These are phyloP conservation scores for Kingdonia uniflora DNA, from an alignment of 164 flowering plant genomes.

Conservation along the genomic window DNA sequence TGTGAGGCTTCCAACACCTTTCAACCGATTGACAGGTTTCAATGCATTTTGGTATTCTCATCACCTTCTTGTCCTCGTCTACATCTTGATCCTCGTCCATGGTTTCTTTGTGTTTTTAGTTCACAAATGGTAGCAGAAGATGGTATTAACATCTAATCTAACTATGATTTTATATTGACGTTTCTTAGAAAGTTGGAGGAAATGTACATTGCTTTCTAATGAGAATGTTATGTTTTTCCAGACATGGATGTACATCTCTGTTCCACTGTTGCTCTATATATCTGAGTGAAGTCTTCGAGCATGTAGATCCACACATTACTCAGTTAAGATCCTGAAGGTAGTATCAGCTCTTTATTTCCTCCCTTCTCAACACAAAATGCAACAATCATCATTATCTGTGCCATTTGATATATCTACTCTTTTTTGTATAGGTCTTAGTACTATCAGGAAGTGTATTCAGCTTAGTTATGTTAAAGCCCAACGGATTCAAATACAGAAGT, in stretches of 20 bases:
- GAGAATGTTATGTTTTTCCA: slow-evolving; percentile 9
- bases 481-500: slow-evolving; percentile 77
- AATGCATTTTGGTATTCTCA: slow-evolving; percentile 99
- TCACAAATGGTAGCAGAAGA: slow-evolving; percentile 70
- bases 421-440: slow-evolving; percentile 50
- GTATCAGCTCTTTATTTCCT: background rate
- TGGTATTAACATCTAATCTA: slow-evolving; percentile 44
- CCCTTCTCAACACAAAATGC: background rate
- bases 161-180: too few species aligned
- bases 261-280: slow-evolving; percentile 66
- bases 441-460: slow-evolving; percentile 87
- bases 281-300: slow-evolving; percentile 64
- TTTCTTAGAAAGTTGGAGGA: too few species aligned
- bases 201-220: too few species aligned
- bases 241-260: slow-evolving; percentile 96
- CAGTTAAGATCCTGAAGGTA: slow-evolving; percentile 77
- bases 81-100: slow-evolving; percentile 63
- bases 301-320: slow-evolving; percentile 53
- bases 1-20: slow-evolving; percentile 62
- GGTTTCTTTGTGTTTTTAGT: slow-evolving; percentile 65
- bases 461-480: slow-evolving; percentile 74
- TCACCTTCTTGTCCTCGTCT: slow-evolving; percentile 68
- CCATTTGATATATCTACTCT: background rate
- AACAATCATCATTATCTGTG: background rate
- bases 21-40: slow-evolving; percentile 80